These are phyloP conservation scores for Fraxinus paxiana DNA, from an alignment of 305 asterid species.

Conservation along the genomic window DNA sequence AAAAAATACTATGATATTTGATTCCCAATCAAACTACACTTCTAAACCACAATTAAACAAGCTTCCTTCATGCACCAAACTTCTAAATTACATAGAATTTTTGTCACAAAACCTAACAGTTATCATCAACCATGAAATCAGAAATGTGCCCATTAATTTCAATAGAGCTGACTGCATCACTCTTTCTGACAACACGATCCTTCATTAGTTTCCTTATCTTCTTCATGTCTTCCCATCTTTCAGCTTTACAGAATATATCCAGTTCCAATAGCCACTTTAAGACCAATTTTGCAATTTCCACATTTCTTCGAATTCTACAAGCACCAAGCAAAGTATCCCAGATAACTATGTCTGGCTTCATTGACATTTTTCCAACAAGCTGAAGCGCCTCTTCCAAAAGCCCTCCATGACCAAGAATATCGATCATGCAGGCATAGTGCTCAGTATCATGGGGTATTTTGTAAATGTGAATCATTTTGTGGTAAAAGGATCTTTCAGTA, in stretches of 20 bases:
- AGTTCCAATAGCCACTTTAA: slow-evolving; percentile 46
- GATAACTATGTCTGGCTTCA: slow-evolving; percentile 46
- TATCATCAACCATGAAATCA: slow-evolving; percentile 51
- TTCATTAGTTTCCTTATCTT: slow-evolving; percentile 51
- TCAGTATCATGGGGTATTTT: slow-evolving; percentile 35
- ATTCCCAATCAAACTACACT: no score
- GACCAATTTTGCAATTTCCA: slow-evolving; percentile 39
- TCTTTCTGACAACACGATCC: slow-evolving; percentile 35
- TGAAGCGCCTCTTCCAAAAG: slow-evolving; percentile 42
- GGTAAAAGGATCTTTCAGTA: slow-evolving; percentile 35
- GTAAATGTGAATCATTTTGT: slow-evolving; percentile 34
- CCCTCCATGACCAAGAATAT: slow-evolving; percentile 59
- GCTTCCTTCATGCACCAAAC: no score
- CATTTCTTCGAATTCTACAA: slow-evolving; percentile 42
- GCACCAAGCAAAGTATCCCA: slow-evolving; percentile 63
- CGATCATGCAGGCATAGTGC: slow-evolving; percentile 61
- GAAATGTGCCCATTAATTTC: slow-evolving; percentile 32
- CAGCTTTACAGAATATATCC: slow-evolving; percentile 52
- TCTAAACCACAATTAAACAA: no score
- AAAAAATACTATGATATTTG: no score
- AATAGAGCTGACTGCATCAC: slow-evolving; percentile 47
- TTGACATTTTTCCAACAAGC: slow-evolving; percentile 43
- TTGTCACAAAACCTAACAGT: no score
- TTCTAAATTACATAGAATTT: no score
- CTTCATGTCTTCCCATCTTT: slow-evolving; percentile 47